Conservation (phyloP, 2,329 filamentous ascomycete genomes). For the Drechslera avenae region DNA sequence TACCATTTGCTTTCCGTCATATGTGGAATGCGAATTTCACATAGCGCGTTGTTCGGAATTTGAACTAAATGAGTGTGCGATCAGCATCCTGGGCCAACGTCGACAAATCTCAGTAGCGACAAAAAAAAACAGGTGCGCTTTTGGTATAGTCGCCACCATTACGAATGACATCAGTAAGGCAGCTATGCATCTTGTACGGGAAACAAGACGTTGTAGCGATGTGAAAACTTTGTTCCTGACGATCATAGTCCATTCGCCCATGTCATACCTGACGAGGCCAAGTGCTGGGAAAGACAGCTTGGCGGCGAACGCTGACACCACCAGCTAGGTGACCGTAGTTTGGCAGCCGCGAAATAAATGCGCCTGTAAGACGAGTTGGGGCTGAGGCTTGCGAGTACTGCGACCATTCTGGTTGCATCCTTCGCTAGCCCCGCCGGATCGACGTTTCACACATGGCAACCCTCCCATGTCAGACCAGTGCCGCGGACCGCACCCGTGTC, state of each 20-base stretch:
- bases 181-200: too few species aligned
- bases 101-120: too few species aligned
- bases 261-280: slow-evolving; percentile 21
- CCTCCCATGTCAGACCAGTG: slow-evolving; percentile 23
- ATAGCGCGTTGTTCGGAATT: too few species aligned
- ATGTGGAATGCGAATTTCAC: too few species aligned
- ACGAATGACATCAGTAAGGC: too few species aligned
- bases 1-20: too few species aligned
- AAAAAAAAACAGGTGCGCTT: too few species aligned
- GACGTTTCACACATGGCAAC: slow-evolving; percentile 36
- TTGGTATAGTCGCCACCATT: too few species aligned
- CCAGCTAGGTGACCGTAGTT: slow-evolving; percentile 15
- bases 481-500: slow-evolving; percentile 18
- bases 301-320: slow-evolving; percentile 14
- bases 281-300: slow-evolving; percentile 18
- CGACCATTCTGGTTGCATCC: slow-evolving; percentile 40
- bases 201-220: neutral
- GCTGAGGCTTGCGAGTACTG: slow-evolving; percentile 20
- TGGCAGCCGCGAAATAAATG: slow-evolving; percentile 9
- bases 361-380: slow-evolving; percentile 21
- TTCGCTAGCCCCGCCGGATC: slow-evolving; percentile 28
- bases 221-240: slow-evolving; percentile 21
- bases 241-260: slow-evolving; percentile 19
- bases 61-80: too few species aligned
- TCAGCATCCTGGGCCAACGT: too few species aligned